Evolutionary conservation across 176 grass and related monocot genomes (phyloP).

Genomic region (Eragrostis curvula): DNA sequence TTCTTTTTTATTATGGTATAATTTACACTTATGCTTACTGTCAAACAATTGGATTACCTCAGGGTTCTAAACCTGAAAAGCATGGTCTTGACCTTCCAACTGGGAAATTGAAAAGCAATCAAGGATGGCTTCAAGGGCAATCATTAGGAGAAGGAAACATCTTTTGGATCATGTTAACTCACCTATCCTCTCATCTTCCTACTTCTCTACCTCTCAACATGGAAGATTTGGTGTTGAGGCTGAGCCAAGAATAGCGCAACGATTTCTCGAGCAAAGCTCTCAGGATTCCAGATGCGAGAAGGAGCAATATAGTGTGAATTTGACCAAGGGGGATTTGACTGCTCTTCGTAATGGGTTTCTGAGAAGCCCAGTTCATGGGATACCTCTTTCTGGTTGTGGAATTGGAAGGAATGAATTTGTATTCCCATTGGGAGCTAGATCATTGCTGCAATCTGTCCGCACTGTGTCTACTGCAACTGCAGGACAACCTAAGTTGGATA

Average conservation of each 20-base stretch:
- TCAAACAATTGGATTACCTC: constrained; percentile 38
- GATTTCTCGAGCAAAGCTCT: constrained; percentile 47
- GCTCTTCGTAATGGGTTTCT: constrained; percentile 49
- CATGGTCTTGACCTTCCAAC: constrained; percentile 59
- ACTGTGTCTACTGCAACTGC: constrained; percentile 61
- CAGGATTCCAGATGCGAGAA: constrained; percentile 42
- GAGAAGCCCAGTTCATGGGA: constrained; percentile 32
- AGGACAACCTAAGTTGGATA: constrained; percentile 55
- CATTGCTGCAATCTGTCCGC: constrained; percentile 58
- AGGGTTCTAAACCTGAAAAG: constrained; percentile 56
- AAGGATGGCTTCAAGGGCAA: constrained; percentile 81
- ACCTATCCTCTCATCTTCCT: constrained; percentile 49
- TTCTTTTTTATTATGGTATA: constrained; percentile 13
- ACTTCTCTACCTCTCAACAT: constrained; percentile 58
- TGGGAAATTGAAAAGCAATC: constrained; percentile 50
- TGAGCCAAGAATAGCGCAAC: constrained; percentile 39
- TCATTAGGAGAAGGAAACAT: constrained; percentile 74
- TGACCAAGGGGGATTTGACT: constrained; percentile 39
- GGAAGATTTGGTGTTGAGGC: constrained; percentile 42
- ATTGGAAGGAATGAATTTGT: constrained; percentile 56
- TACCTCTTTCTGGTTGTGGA: constrained; percentile 37
- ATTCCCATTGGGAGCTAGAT: constrained; percentile 67
- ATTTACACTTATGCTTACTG: constrained; percentile 3
- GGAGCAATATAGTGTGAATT: constrained; percentile 42
- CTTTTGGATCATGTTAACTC: constrained; percentile 55